A percentile compares a stretch with the other conserved stretches of the same genome.
Conservation (phyloP, 2,329 filamentous ascomycete species). For the Colletotrichum echinochloae region DNA sequence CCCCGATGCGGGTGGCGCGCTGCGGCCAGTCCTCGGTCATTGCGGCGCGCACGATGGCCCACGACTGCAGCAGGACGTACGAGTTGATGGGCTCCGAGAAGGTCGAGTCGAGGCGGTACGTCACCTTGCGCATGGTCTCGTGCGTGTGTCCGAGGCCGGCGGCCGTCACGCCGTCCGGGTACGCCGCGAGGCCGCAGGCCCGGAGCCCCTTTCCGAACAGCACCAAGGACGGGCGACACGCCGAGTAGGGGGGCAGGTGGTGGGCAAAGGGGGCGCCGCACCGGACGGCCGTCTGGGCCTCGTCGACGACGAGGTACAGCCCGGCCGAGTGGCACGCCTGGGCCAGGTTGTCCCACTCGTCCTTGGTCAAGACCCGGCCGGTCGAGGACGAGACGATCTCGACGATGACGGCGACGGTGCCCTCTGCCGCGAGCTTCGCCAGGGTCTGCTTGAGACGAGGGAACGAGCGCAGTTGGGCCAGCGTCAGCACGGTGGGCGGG, state of each 20-base stretch:
- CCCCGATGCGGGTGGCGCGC: not conserved
- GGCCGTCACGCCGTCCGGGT: not conserved
- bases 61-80: not conserved
- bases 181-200: not conserved
- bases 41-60: not conserved
- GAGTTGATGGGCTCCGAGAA: conserved; percentile 5
- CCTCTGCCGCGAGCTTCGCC: not conserved
- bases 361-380: not conserved
- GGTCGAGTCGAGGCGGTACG: not conserved
- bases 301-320: not conserved
- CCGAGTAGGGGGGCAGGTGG: not conserved
- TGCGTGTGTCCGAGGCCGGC: not conserved
- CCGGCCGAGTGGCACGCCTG: not conserved
- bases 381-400: not conserved
- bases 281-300: not conserved
- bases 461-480: not conserved
- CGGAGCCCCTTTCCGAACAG: not conserved
- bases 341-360: not conserved
- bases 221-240: not conserved
- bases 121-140: not conserved
- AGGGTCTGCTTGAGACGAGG: not conserved
- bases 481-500: not conserved
- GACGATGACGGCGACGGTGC: not conserved
- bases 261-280: not conserved
- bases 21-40: not conserved